A percentile compares a stretch with the other conserved stretches of the same genome.
Conservation (phyloP, 164 flowering plant genomes). For the Amborella trichopoda region DNA sequence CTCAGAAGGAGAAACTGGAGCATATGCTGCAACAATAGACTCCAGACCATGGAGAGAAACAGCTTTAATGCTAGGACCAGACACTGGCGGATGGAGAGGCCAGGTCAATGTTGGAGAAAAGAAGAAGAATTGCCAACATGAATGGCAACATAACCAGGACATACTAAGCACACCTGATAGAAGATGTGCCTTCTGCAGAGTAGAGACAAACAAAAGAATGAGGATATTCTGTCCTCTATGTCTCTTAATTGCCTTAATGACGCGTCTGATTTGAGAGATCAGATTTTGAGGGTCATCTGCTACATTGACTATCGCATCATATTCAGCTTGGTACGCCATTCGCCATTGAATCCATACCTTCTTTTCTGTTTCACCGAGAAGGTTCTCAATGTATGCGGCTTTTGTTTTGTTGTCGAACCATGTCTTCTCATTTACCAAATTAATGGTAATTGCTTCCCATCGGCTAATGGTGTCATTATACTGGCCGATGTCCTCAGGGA, state of each 20-base stretch:
- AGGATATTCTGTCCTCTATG: too few relatives aligned
- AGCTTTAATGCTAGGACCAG: background rate
- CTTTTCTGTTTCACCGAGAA: conserved; percentile 2
- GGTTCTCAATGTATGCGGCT: background rate
- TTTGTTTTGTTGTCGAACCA: background rate
- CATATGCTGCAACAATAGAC: background rate
- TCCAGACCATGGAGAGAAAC: background rate
- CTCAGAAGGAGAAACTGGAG: background rate
- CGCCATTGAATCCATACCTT: conserved; percentile 5
- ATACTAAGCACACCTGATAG: too few relatives aligned
- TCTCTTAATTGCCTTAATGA: too few relatives aligned
- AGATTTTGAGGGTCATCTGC: conserved; percentile 3
- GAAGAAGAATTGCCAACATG: background rate
- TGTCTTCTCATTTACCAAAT: background rate
- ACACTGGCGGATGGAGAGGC: background rate
- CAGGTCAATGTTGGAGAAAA: background rate
- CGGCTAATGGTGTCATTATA: background rate
- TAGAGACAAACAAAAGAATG: too few relatives aligned
- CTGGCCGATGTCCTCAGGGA: background rate
- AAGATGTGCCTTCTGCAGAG: too few relatives aligned
- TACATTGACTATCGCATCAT: background rate
- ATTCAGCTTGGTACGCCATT: background rate
- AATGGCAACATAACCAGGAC: background rate
- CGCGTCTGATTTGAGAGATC: conserved; percentile 1
- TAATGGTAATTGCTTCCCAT: conserved; percentile 5